Evolutionary conservation across 163 green algal genomes (phyloP).

Genomic region (Chloromonas sp.): DNA sequence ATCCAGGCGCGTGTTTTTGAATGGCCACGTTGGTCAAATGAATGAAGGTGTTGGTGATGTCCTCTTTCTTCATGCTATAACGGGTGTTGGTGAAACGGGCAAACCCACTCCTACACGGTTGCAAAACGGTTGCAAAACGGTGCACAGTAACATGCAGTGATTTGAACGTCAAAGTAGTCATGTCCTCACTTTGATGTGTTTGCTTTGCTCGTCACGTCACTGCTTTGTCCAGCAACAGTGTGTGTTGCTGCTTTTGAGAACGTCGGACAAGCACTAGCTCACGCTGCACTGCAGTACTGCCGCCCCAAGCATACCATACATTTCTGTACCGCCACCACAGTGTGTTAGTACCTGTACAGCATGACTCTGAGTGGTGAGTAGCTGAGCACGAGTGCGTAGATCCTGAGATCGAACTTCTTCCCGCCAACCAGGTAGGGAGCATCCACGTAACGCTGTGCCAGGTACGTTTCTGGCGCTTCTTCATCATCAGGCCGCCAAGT

Average conservation of each 20-base stretch:
- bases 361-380: slow-evolving; percentile 67
- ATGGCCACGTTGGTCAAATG: slow-evolving; percentile 86
- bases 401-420: slow-evolving; percentile 79
- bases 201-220: too few species aligned
- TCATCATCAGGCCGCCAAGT: slow-evolving; percentile 48
- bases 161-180: too few species aligned
- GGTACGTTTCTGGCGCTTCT: slow-evolving; percentile 46
- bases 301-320: too few species aligned
- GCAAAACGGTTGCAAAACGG: neutral
- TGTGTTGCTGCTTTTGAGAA: too few species aligned
- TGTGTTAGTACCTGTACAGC: slow-evolving; percentile 51
- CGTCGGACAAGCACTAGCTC: too few species aligned
- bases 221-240: too few species aligned
- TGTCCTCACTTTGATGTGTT: too few species aligned
- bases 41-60: slow-evolving; percentile 74
- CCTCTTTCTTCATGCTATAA: slow-evolving; percentile 56
- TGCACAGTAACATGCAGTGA: too few species aligned
- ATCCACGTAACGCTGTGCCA: slow-evolving; percentile 60
- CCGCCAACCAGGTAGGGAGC: slow-evolving; percentile 58
- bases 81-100: slow-evolving; percentile 66
- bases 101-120: slow-evolving; percentile 54
- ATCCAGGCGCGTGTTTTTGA: slow-evolving; percentile 70
- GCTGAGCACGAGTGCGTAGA: slow-evolving; percentile 67
- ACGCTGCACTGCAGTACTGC: too few species aligned
- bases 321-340: neutral